Evolutionary conservation across 2,329 filamentous ascomycete genomes (phyloP).

Genomic region (Pseudogymnoascus sp.): DNA sequence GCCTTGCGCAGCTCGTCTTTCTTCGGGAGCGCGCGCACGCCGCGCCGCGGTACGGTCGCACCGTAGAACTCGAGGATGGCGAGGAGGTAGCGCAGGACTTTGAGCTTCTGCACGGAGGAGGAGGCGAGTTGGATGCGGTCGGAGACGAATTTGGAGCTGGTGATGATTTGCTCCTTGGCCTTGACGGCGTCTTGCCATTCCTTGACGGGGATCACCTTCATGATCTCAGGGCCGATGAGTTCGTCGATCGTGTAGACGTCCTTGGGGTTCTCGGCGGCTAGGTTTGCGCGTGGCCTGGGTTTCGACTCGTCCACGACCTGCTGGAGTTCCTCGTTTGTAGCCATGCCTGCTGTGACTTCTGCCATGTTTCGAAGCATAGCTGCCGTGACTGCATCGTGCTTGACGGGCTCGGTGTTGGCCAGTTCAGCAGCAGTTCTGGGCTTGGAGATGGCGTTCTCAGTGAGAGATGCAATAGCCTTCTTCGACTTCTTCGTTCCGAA

Average conservation of each 20-base stretch:
- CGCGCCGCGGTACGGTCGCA: constrained; percentile 38
- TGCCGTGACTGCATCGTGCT: constrained; percentile 47
- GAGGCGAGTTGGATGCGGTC: constrained; percentile 47
- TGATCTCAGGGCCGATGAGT: constrained; percentile 60
- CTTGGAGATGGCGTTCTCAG: constrained; percentile 60
- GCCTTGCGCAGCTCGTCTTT: constrained; percentile 54
- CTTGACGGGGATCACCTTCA: constrained; percentile 60
- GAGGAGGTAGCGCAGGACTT: constrained; percentile 53
- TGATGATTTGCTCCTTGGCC: constrained; percentile 48
- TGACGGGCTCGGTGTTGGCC: constrained; percentile 30
- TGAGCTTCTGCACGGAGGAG: constrained; percentile 48
- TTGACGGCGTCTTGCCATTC: constrained; percentile 67
- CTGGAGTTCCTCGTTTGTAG: constrained; percentile 58
- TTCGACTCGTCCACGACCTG: constrained; percentile 59
- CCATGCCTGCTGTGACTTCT: constrained; percentile 56
- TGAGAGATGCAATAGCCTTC: constrained; percentile 63
- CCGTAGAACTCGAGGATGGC: constrained; percentile 50
- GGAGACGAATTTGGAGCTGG: constrained; percentile 59
- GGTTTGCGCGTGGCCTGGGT: constrained; percentile 65
- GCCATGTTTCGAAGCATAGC: constrained; percentile 59
- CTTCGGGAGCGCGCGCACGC: constrained; percentile 45
- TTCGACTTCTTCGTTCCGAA: constrained; percentile 84
- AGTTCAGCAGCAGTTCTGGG: constrained; percentile 19
- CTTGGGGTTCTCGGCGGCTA: constrained; percentile 57
- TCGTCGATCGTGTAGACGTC: constrained; percentile 65